A percentile compares a stretch with the other conserved stretches of the same genome.
Evolutionary conservation across 192 early-diverging fungal species (phyloP).

Genomic region (Entomortierella beljakovae): DNA sequence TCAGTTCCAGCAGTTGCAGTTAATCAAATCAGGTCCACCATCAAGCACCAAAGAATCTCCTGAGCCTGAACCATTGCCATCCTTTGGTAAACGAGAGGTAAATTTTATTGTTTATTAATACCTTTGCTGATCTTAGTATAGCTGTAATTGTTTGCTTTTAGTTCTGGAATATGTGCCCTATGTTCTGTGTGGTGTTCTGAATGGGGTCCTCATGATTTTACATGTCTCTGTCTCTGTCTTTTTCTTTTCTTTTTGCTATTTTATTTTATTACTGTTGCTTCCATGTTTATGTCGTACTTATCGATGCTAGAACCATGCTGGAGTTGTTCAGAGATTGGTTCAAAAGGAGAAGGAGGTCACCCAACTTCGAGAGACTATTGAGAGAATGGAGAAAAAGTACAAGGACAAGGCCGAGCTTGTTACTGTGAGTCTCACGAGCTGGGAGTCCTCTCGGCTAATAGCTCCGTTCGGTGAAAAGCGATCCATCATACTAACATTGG

Average conservation of each 20-base stretch:
- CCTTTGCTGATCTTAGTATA: too few species aligned
- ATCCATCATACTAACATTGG: neutral
- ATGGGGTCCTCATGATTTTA: neutral
- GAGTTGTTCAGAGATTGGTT: slow-evolving; percentile 51
- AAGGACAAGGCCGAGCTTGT: slow-evolving; percentile 53
- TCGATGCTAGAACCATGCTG: slow-evolving; percentile 40
- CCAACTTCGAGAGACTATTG: slow-evolving; percentile 50
- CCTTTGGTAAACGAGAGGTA: slow-evolving; percentile 48
- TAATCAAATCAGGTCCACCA: slow-evolving; percentile 12
- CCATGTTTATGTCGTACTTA: neutral
- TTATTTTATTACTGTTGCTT: slow-evolving; percentile 1
- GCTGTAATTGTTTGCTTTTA: too few species aligned
- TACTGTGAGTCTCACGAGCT: slow-evolving; percentile 40
- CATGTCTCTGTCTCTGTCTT: neutral
- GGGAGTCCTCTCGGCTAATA: neutral
- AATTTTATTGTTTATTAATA: too few species aligned
- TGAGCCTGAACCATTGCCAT: slow-evolving; percentile 26
- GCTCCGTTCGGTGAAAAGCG: neutral
- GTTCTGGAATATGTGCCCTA: neutral
- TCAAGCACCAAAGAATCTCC: slow-evolving; percentile 15
- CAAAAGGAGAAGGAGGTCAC: slow-evolving; percentile 53
- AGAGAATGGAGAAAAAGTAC: slow-evolving; percentile 52
- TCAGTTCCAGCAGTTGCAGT: slow-evolving; percentile 28
- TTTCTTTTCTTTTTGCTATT: too few species aligned
- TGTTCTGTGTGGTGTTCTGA: neutral